Evolutionary conservation across 192 early-diverging fungal species (phyloP), one percentile per base, ranked within the genome.

Genomic region (Coemansia sp.): DNA sequence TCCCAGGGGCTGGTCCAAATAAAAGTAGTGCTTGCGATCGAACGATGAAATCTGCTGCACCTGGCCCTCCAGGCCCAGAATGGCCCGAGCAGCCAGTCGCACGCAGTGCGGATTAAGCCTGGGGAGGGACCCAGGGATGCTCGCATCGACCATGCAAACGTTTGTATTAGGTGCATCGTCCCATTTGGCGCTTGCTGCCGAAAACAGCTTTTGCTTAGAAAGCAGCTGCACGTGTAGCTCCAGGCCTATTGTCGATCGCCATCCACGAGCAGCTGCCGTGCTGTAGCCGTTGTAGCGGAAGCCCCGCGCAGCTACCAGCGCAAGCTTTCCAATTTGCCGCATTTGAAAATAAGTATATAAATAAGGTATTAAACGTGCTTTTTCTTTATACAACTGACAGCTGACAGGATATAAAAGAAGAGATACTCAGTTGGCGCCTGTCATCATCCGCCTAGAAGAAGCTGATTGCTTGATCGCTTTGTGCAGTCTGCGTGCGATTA

Each of bases 11-110:
- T 93, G 80, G 77, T 98, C 95, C 3, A 89, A 85, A 69, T 98
- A 98, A 76, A 95, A 95, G 64, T 98, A 98, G 68, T 98, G 95
- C 68, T 98, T 95, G 48, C 95, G 85, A 58, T 95, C 95, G 68
- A 98, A 98, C 1, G 85, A 80, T 13, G 89, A 93, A 23, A 55
- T 25, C 6, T 25, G 61, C 52, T 91, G 85, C 25, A 95, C 82
- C 30, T 84, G 78, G 3, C 85, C 79, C 11, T 83, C 71, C 27
- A 98, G 64, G 0, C 88, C 89, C 28, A 95, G 71, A 0, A 92
- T 83, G 1, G 93, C 88, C 36, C 78, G 84, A 2, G 92, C 75
- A 1, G 90, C 92, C 28, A 90, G 65, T n/a, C 82, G 63, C 4
- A 97, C 82, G 57, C 89, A 90, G 22, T 89, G 81, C 4, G 82